Percentiles rank a stretch among this genome's conserved stretches.
Evolutionary conservation across 2,329 filamentous ascomycete species (phyloP).

Genomic region (Chaetoscypha palmicola): DNA sequence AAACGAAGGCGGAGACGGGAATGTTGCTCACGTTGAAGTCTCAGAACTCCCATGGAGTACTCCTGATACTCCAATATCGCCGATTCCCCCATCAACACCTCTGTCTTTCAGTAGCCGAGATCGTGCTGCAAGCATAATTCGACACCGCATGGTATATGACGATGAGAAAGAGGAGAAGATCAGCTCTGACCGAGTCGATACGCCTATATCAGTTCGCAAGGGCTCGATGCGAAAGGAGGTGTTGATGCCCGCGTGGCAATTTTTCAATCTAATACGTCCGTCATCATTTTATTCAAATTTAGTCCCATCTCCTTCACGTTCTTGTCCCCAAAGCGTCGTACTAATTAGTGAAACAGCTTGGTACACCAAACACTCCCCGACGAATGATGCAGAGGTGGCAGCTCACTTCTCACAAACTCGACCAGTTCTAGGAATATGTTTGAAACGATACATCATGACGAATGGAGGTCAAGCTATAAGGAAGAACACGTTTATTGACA

Average conservation of each 20-base stretch:
- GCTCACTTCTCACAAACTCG: conserved; percentile 75
- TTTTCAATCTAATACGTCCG: conserved; percentile 87
- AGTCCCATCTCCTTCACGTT: conserved; percentile 17
- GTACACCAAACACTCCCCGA: conserved; percentile 65
- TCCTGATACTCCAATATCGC: conserved; percentile 18
- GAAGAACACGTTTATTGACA: conserved; percentile 80
- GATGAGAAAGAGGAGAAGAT: conserved; percentile 11
- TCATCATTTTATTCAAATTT: conserved; percentile 27
- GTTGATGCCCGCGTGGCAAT: conserved; percentile 94
- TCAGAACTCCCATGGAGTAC: conserved; percentile 18
- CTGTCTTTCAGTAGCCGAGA: conserved; percentile 16
- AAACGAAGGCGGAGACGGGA: conserved; percentile 9
- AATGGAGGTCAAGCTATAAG: conserved; percentile 61
- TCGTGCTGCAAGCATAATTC: conserved; percentile 49
- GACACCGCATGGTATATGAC: conserved; percentile 49
- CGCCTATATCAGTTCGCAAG: conserved; percentile 31
- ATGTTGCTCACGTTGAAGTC: conserved; percentile 21
- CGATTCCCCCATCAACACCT: conserved; percentile 22
- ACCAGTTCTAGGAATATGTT: conserved; percentile 83
- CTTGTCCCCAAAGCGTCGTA: conserved; percentile 9
- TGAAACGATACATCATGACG: conserved; percentile 81
- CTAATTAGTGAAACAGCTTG: conserved; percentile 55
- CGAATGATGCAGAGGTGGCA: conserved; percentile 73
- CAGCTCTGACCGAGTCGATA: conserved; percentile 2
- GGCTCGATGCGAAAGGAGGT: conserved; percentile 62